A percentile compares a stretch with the other conserved stretches of the same genome.
Conservation (phyloP, 768 basidiomycete genomes). For the Leccinum imitatum region DNA sequence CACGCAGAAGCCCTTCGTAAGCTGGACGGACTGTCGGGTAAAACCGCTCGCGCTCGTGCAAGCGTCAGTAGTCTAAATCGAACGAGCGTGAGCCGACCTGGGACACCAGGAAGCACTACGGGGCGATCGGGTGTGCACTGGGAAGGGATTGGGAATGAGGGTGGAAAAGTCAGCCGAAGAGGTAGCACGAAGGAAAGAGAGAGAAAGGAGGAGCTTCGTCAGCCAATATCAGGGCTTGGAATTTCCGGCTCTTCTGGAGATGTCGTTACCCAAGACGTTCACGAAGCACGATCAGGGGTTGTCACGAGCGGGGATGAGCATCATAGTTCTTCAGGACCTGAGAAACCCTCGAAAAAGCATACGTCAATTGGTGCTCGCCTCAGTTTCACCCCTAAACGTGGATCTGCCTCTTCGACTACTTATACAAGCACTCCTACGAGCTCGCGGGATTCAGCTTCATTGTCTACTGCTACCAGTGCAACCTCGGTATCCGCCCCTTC, state of each 20-base stretch:
- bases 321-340: constrained; percentile 41
- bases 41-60: constrained; percentile 71
- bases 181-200: constrained; percentile 46
- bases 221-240: constrained; percentile 32
- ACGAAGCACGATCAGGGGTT: constrained; percentile 43
- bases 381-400: constrained; percentile 83
- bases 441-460: constrained; percentile 83
- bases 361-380: constrained; percentile 56
- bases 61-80: constrained; percentile 75
- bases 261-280: constrained; percentile 37
- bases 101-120: constrained; percentile 67
- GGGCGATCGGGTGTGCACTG: constrained; percentile 54
- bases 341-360: constrained; percentile 71
- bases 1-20: constrained; percentile 91
- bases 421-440: constrained; percentile 80
- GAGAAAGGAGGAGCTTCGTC: constrained; percentile 37
- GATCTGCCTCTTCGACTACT: constrained; percentile 86
- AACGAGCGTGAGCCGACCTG: constrained; percentile 65
- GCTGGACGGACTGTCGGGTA: constrained; percentile 83
- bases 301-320: constrained; percentile 61
- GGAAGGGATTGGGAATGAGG: constrained; percentile 59
- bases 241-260: constrained; percentile 37
- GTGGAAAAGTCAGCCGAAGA: constrained; percentile 37
- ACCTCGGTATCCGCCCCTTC: constrained; percentile 67
- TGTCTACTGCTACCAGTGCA: constrained; percentile 74